Conservation (phyloP, 176 grass and related monocot species). For the Triticum dicoccoides region DNA sequence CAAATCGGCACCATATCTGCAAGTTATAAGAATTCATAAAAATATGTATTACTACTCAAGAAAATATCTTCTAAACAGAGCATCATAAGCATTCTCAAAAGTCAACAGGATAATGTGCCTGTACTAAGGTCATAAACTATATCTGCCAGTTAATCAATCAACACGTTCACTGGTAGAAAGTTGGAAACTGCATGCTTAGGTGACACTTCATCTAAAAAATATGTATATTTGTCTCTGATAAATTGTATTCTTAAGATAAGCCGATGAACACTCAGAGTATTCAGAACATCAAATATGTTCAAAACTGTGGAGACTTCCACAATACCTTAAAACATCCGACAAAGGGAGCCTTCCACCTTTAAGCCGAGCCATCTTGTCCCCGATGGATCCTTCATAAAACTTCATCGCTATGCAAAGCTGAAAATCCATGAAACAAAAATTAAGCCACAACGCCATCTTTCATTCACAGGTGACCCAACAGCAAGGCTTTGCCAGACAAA, state of each 20-base stretch:
- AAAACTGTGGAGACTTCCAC: neutral
- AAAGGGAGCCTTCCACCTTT: conserved; percentile 86
- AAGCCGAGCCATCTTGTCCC: conserved; percentile 83
- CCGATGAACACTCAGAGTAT: neutral
- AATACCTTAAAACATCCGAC: conserved; percentile 81
- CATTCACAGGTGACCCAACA: neutral
- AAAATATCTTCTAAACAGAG: neutral
- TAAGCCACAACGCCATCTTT: neutral
- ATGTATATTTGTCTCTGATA: neutral
- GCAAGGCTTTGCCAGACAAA: neutral
- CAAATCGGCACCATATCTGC: conserved; percentile 83
- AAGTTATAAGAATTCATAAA: conserved; percentile 9
- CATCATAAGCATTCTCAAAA: conserved; percentile 14
- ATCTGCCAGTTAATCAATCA: neutral
- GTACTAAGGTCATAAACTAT: neutral
- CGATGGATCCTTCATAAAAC: conserved; percentile 95
- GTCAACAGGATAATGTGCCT: neutral
- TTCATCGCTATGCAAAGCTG: conserved; percentile 95
- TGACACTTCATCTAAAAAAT: neutral
- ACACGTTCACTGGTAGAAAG: neutral
- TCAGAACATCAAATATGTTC: neutral
- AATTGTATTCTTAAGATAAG: neutral
- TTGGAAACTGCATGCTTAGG: neutral
- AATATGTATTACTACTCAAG: neutral
- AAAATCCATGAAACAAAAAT: conserved; percentile 34